Evolutionary conservation across 495 filamentous ascomycete genomes (phyloP), one percentile per base, ranked within the genome.

Genomic region (Xylaria longipes): DNA sequence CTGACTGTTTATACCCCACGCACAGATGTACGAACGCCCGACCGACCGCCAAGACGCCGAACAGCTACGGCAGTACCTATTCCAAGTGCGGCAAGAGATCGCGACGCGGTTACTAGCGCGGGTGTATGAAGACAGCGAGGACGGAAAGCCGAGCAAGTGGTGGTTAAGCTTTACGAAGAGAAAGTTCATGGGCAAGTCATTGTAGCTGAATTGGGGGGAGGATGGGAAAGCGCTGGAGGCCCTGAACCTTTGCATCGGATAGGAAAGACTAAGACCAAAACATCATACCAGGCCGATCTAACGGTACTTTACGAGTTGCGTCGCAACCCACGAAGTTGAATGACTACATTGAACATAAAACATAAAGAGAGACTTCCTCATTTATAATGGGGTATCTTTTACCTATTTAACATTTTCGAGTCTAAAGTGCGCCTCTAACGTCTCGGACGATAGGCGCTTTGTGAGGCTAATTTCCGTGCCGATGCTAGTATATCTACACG

Each of bases 131-230:
- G 96, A 94, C 77, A 93, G 90, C 70, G 87, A 81, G n/a, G 86
- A 87, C 66, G 89, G 87, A 12, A 87, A 85, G 81, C 95, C 96
- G 76, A 97, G 93, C 76, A 99, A 99, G 89, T 98, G 95, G 92
- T 99, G 96, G 96, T 84, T 99, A 74, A 98, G 95, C 85, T 99
- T 97, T 81, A 92, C 92, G 60, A 99, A 98, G 89, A 90, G 96
- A 80, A 97, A 97, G 87, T 99, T 99, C 81, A 98, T 99, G 97
- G 95, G 95, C 77, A 98, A 97, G 87, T 90, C 89, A 75, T 86
- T 94, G 79, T 94, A 85, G 83, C 75, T 45, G 39, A 15, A n/a
- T 65, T 4, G 22, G 14, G n/a, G 11, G 31, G 20, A 12, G 22
- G 15, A 7, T 22, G 17, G 5, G 20, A 33, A 12, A 45, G 6